Conservation (phyloP, 2,329 filamentous ascomycete species). For the Trichoderma simmonsii region DNA sequence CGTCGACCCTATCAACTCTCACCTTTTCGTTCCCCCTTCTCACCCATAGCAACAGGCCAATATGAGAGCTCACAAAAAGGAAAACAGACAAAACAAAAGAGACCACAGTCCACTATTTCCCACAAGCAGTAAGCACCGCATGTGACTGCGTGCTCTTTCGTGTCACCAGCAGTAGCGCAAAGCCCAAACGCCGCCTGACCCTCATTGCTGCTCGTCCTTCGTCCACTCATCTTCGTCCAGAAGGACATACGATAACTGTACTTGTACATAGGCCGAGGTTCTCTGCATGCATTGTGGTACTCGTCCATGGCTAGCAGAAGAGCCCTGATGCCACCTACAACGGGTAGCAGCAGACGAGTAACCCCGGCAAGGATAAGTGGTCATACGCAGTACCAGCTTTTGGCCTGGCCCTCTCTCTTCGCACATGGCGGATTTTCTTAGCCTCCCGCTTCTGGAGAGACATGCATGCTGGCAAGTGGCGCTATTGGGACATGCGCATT, state of each 20-base stretch:
- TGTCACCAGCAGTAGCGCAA: constrained; percentile 17
- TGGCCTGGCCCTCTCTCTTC: background rate
- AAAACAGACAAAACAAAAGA: background rate
- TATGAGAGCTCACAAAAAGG: constrained; percentile 5
- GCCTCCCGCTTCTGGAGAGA: constrained; percentile 7
- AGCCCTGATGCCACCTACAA: background rate
- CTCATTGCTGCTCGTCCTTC: background rate
- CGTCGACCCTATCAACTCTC: constrained; percentile 1
- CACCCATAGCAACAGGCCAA: constrained; percentile 10
- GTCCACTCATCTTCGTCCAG: background rate
- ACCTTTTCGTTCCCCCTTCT: background rate
- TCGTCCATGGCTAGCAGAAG: background rate
- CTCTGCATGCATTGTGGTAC: constrained; percentile 16
- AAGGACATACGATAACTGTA: background rate
- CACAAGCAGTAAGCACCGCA: constrained; percentile 18
- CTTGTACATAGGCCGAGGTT: constrained; percentile 5
- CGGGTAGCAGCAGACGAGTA: background rate
- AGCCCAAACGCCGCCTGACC: constrained; percentile 17
- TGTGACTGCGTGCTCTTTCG: constrained; percentile 14
- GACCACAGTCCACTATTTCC: constrained; percentile 5
- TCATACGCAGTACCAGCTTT: background rate
- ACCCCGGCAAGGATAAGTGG: background rate
- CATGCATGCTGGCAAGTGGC: constrained; percentile 10
- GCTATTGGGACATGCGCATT: constrained; percentile 1
- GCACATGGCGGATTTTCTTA: background rate